These are phyloP conservation scores for Cystoderma amianthinum DNA, from an alignment of 768 basidiomycete species.

Conservation along the genomic window DNA sequence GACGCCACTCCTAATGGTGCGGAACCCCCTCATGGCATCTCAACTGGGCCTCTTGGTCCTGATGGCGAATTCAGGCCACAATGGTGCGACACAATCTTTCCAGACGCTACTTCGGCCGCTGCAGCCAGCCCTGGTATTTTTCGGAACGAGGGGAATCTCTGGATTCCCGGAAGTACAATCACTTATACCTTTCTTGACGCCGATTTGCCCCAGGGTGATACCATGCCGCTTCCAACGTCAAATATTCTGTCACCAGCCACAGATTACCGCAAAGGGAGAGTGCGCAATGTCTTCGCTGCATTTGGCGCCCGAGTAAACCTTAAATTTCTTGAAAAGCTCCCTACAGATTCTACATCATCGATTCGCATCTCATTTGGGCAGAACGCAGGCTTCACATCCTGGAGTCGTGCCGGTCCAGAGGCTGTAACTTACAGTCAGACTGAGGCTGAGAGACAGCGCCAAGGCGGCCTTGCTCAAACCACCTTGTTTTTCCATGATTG, in stretches of 20 bases:
- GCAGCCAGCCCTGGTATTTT: not conserved
- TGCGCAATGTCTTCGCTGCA: not conserved
- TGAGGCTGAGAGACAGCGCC: not conserved
- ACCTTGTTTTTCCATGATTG: not conserved
- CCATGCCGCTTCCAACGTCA: not conserved
- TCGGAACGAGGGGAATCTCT: not conserved
- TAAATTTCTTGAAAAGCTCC: not conserved
- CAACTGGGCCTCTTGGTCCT: not conserved
- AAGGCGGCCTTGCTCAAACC: not conserved
- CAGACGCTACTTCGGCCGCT: not conserved
- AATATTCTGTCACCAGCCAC: not conserved
- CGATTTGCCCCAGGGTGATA: not conserved
- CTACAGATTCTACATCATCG: not conserved
- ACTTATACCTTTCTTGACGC: not conserved
- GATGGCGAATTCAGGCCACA: not conserved
- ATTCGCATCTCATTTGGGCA: not conserved
- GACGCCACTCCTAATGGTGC: not conserved
- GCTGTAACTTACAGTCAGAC: not conserved
- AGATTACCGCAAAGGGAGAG: not conserved
- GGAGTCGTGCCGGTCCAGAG: not conserved
- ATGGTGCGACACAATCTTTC: not conserved
- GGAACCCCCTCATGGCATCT: not conserved
- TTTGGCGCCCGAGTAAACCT: not conserved
- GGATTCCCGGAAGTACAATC: not conserved
- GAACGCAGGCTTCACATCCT: not conserved